Evolutionary conservation across 2,329 filamentous ascomycete genomes (phyloP).

Genomic region (Claviceps maximensis): DNA sequence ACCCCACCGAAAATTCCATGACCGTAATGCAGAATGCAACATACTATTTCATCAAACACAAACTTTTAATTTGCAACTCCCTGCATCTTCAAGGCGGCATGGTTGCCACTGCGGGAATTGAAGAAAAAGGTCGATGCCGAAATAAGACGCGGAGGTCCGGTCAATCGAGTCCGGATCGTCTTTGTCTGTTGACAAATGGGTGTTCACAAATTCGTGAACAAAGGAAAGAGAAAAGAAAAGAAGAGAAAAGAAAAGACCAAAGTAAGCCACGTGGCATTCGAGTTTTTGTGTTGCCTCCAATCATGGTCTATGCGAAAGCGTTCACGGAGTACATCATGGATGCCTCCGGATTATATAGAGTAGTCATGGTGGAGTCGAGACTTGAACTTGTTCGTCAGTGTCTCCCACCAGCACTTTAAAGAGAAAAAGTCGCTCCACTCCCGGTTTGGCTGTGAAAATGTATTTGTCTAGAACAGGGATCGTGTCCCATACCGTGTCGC

Average conservation of each 20-base stretch:
- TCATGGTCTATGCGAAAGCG: not conserved
- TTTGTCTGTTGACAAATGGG: not conserved
- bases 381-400: not conserved
- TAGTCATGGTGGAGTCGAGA: not conserved
- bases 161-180: not conserved
- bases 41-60: slow-evolving; percentile 13
- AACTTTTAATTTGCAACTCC: slow-evolving; percentile 12
- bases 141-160: not conserved
- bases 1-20: slow-evolving; percentile 9
- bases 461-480: not conserved
- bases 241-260: not conserved
- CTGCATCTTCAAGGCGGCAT: slow-evolving; percentile 6
- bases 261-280: not conserved
- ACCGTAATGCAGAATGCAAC: slow-evolving; percentile 15
- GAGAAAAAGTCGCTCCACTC: not conserved
- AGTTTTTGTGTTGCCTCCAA: not conserved
- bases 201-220: not conserved
- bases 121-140: not conserved
- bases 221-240: not conserved
- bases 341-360: not conserved
- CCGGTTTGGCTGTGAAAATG: not conserved
- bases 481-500: not conserved
- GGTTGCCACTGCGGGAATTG: not conserved
- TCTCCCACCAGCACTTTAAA: not conserved
- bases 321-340: not conserved